Evolutionary conservation across 352 stramenopile genomes (phyloP).

Genomic region (Nothophytophthora sp.): DNA sequence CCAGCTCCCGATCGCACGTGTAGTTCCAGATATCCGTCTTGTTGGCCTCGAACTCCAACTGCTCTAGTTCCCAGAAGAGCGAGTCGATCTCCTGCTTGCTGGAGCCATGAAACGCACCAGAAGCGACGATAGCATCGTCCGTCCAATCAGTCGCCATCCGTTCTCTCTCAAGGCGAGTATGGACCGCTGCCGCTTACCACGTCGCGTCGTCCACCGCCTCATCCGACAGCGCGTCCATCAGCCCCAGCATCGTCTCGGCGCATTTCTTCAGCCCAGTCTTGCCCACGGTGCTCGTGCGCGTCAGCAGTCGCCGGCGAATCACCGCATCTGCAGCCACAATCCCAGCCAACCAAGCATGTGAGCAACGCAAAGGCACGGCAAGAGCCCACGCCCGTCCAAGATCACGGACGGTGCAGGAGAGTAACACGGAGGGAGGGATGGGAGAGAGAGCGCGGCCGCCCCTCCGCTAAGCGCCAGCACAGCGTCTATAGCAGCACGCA

Average conservation of each 20-base stretch:
- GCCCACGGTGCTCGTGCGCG: constrained; percentile 75
- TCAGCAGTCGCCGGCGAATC: constrained; percentile 76
- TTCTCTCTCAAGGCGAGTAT: neutral
- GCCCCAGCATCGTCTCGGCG: constrained; percentile 65
- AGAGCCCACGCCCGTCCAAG: neutral
- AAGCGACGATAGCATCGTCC: neutral
- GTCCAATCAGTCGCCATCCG: no score
- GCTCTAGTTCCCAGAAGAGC: constrained; percentile 87
- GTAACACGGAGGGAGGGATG: neutral
- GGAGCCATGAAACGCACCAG: neutral
- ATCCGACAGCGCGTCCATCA: constrained; percentile 65
- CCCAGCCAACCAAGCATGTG: neutral
- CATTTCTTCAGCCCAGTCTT: constrained; percentile 83
- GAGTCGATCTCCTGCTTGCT: constrained; percentile 72
- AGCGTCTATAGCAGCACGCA: constrained; percentile 1
- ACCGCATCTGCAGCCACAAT: constrained; percentile 47
- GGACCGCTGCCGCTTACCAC: constrained; percentile 14
- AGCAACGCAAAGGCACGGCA: neutral
- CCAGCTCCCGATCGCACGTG: constrained; percentile 79
- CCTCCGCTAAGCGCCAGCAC: neutral
- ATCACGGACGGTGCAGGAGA: neutral
- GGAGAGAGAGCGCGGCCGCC: neutral
- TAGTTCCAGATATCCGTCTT: constrained; percentile 84
- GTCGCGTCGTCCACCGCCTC: constrained; percentile 57
- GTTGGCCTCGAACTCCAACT: constrained; percentile 82